A percentile compares a stretch with the other conserved stretches of the same genome.
phyloP scores from a whole-genome alignment of 2,329 filamentous ascomycete genomes.

The Exutisphaerella laricina region DNA sequence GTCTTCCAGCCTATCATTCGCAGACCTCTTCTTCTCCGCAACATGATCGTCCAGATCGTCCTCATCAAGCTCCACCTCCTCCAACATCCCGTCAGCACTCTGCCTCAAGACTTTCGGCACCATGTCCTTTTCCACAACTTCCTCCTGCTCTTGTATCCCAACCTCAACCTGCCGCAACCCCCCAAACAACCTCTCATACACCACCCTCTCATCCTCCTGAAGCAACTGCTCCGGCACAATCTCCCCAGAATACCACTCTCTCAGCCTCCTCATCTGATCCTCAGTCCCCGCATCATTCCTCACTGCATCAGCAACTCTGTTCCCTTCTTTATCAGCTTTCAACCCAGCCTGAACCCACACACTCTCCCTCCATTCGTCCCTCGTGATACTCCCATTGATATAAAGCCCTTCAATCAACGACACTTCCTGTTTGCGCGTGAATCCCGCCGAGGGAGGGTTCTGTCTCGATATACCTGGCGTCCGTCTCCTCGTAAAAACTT shows the following conservation, averaged over 20 bases:
- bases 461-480: too few relatives aligned
- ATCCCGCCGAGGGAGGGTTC: too few relatives aligned
- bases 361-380: conserved; percentile 20
- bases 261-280: conserved; percentile 12
- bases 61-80: conserved; percentile 55
- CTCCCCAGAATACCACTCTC: conserved; percentile 45
- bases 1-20: conserved; percentile 25
- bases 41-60: conserved; percentile 19
- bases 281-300: conserved; percentile 8
- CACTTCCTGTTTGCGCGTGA: conserved; percentile 17
- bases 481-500: too few relatives aligned
- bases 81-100: conserved; percentile 40
- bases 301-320: conserved; percentile 1
- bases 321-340: background rate
- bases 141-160: conserved; percentile 26
- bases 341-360: conserved; percentile 16
- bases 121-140: conserved; percentile 36
- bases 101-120: conserved; percentile 48
- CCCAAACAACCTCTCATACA: conserved; percentile 80
- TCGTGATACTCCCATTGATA: conserved; percentile 14
- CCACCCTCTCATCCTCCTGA: conserved; percentile 60
- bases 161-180: conserved; percentile 48
- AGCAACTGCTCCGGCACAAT: conserved; percentile 67
- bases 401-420: conserved; percentile 16
- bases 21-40: conserved; percentile 27